Evolutionary conservation across 495 filamentous ascomycete genomes (phyloP).

Genomic region (Penicillium nucicola): DNA sequence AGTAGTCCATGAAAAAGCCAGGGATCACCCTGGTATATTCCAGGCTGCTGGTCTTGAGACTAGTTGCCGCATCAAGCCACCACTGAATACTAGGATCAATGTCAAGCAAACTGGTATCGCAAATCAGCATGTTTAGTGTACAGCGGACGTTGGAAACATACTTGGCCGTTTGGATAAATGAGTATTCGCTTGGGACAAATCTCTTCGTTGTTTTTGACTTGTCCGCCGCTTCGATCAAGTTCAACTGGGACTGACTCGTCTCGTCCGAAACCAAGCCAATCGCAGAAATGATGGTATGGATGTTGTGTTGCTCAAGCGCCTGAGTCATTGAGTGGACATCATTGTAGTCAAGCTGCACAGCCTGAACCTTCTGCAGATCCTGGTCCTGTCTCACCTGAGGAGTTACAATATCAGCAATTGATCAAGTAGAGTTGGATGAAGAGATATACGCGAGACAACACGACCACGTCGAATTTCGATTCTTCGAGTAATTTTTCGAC

Average conservation of each 20-base stretch:
- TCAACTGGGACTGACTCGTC: slow-evolving; percentile 33
- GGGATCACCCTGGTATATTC: slow-evolving; percentile 48
- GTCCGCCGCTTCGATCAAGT: slow-evolving; percentile 50
- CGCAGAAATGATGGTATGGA: slow-evolving; percentile 52
- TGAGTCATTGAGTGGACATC: slow-evolving; percentile 34
- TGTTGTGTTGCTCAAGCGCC: slow-evolving; percentile 40
- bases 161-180: slow-evolving; percentile 36
- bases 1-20: slow-evolving; percentile 57
- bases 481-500: slow-evolving; percentile 41
- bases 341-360: slow-evolving; percentile 40
- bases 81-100: slow-evolving; percentile 36
- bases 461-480: slow-evolving; percentile 38
- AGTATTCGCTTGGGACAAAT: slow-evolving; percentile 51
- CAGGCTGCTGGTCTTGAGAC: slow-evolving; percentile 27
- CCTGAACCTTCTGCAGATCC: slow-evolving; percentile 3
- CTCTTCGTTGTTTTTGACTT: slow-evolving; percentile 39
- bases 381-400: slow-evolving; percentile 5
- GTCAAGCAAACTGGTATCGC: slow-evolving; percentile 20
- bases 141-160: slow-evolving; percentile 5
- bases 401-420: slow-evolving; percentile 13
- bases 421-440: slow-evolving; percentile 2
- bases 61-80: slow-evolving; percentile 31
- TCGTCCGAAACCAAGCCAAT: slow-evolving; percentile 36
- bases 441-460: slow-evolving; percentile 37
- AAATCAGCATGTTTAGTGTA: background rate